Conservation (phyloP, 2,329 filamentous ascomycete species). For the Alternaria viburni region DNA sequence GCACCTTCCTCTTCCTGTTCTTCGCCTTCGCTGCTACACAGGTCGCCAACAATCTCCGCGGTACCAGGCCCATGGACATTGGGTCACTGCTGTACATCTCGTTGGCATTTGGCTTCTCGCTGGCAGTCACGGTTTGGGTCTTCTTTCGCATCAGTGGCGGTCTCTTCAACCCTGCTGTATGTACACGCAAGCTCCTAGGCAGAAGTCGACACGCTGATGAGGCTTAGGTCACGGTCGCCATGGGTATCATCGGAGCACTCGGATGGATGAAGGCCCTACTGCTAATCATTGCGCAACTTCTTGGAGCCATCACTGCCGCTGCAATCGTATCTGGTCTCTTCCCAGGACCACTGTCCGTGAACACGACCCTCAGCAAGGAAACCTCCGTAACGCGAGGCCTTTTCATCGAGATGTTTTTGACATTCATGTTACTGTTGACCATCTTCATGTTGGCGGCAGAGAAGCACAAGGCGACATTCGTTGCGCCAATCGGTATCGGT, state of each 20-base stretch:
- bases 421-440: conserved; percentile 56
- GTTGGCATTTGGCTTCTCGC: conserved; percentile 46
- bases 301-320: conserved; percentile 54
- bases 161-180: conserved; percentile 49
- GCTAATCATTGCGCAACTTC: conserved; percentile 54
- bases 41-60: conserved; percentile 45
- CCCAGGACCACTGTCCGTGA: conserved; percentile 54
- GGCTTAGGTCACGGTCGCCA: conserved; percentile 54
- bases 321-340: conserved; percentile 54
- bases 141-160: conserved; percentile 50
- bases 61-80: conserved; percentile 29
- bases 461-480: conserved; percentile 50
- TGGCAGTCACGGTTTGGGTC: conserved; percentile 50
- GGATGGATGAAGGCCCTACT: conserved; percentile 52
- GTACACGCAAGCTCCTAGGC: conserved; percentile 13
- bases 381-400: conserved; percentile 55
- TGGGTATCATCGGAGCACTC: conserved; percentile 57
- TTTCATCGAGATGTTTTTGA: conserved; percentile 60
- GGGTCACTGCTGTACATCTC: conserved; percentile 44
- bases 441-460: conserved; percentile 56
- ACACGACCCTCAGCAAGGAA: conserved; percentile 50
- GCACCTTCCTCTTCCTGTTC: conserved; percentile 50
- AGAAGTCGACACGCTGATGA: background rate
- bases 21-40: conserved; percentile 49
- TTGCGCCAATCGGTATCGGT: conserved; percentile 53